These are phyloP conservation scores for Arthroderma sp. DNA, from an alignment of 2,329 filamentous ascomycete species.

Conservation along the genomic window DNA sequence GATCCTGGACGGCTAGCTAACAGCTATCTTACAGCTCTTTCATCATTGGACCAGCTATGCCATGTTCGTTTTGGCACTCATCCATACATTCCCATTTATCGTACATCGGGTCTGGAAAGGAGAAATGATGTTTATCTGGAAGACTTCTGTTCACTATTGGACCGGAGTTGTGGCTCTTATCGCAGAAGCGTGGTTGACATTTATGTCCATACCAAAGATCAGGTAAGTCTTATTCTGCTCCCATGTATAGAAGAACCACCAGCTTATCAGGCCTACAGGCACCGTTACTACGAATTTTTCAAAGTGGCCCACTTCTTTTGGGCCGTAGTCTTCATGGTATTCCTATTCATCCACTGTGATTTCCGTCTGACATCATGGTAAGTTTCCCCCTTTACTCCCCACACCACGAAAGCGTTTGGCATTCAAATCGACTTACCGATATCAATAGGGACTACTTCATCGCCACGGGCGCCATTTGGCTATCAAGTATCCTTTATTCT, in stretches of 20 bases:
- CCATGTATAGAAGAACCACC: not conserved
- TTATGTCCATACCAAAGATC: slow-evolving; percentile 22
- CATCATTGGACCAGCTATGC: slow-evolving; percentile 41
- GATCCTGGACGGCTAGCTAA: not conserved
- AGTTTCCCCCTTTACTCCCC: slow-evolving; percentile 1
- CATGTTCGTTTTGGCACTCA: slow-evolving; percentile 41
- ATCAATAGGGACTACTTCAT: slow-evolving; percentile 46
- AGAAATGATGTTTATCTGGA: slow-evolving; percentile 34
- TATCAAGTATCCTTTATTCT: slow-evolving; percentile 34
- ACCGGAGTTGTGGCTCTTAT: slow-evolving; percentile 43
- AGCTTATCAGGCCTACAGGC: slow-evolving; percentile 21
- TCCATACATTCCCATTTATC: slow-evolving; percentile 48
- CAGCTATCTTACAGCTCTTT: slow-evolving; percentile 28
- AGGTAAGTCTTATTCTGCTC: slow-evolving; percentile 11
- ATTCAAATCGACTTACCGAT: not conserved
- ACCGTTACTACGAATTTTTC: slow-evolving; percentile 48
- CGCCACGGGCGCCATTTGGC: slow-evolving; percentile 40
- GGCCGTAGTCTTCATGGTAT: slow-evolving; percentile 42
- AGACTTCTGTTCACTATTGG: slow-evolving; percentile 36
- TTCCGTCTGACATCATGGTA: slow-evolving; percentile 42
- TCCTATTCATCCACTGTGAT: slow-evolving; percentile 50
- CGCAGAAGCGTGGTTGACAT: slow-evolving; percentile 41
- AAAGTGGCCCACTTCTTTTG: slow-evolving; percentile 43
- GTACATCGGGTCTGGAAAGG: slow-evolving; percentile 34
- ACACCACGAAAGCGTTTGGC: not conserved